Base-by-base conservation (phyloP, 2,329 filamentous ascomycete genomes). In the Pyricularia sp. region DNA sequence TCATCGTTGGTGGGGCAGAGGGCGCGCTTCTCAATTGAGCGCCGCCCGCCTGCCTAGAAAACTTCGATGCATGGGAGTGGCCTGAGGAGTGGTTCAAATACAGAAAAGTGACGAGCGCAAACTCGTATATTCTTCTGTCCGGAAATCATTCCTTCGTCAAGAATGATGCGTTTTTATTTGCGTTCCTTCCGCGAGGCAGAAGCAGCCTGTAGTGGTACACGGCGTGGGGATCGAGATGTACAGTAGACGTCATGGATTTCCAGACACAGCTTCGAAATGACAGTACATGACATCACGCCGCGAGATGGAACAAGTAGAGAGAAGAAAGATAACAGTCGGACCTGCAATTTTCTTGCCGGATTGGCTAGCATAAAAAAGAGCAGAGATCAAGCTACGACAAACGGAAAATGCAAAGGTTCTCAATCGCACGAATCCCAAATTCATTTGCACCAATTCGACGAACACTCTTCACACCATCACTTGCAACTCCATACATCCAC, bases 191-290 rank as follows among this genome's bases (percentile, higher is more conserved):
- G 42, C 20, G 20, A n/a, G 42, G 42, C 36, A 14, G 20, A 17
- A 50, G 42, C 42, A 50, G 42, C 12, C 0, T 36, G 33, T 2
- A 50, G 42, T 63, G 59, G 26, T 63, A 14, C 25, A 14, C 25
- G 23, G 26, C 59, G 30, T 75, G 50, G 9, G 42, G 68, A 3
- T 33, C 66, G 6, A 73, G 73, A 33, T 75, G 59, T 1, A 72
- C 72, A 23, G 70, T 70, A 50, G 75, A 74, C 0, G 73, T 76
- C 5, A 71, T 71, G 25, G 59, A 63, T 17, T 28, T 63, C 30
- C 14, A 17, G 10, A 17, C 12, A 28, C 25, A 26, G 59, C 59
- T 63, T 26, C 23, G 59, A 26, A 7, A 28, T 28, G 42, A 50
- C 42, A 50, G 23, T 26, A 28, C 59, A 63, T 63, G 59, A 63